Percentiles rank a stretch among this genome's conserved stretches.
phyloP scores from a whole-genome alignment of 1,284 basidiomycete genomes.

The Phellopilus nigrolimitatus region DNA sequence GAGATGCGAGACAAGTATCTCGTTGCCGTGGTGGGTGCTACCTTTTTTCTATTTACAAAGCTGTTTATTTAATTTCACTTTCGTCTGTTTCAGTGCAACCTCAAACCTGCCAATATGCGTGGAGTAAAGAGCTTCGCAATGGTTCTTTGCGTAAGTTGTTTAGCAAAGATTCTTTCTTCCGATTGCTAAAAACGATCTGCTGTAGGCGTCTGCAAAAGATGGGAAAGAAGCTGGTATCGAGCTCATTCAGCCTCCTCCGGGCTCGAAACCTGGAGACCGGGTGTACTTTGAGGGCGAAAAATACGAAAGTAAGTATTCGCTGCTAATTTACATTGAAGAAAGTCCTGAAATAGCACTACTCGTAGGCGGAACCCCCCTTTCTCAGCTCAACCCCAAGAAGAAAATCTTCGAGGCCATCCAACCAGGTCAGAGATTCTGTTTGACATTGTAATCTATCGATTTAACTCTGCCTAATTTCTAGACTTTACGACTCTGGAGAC shows the following conservation, averaged over 20 bases:
- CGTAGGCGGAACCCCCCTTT: constrained; percentile 63
- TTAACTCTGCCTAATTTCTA: constrained; percentile 24
- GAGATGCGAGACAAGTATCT: constrained; percentile 84
- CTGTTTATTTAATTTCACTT: constrained; percentile 7
- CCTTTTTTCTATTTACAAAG: constrained; percentile 1
- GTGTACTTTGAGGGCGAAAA: constrained; percentile 90
- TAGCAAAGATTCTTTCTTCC: neutral
- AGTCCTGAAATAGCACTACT: constrained; percentile 6
- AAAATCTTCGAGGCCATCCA: constrained; percentile 96
- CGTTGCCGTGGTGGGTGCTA: constrained; percentile 70
- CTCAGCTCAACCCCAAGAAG: constrained; percentile 93
- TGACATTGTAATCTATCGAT: constrained; percentile 9
- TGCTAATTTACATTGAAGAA: constrained; percentile 1
- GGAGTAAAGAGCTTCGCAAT: constrained; percentile 96
- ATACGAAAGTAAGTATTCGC: constrained; percentile 60
- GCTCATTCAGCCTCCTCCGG: constrained; percentile 82
- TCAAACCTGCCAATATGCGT: constrained; percentile 94
- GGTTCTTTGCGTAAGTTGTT: constrained; percentile 76
- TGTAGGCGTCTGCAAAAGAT: constrained; percentile 79
- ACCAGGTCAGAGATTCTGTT: constrained; percentile 48
- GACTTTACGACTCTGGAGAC: constrained; percentile 86
- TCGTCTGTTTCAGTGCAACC: constrained; percentile 76
- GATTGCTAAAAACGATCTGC: neutral
- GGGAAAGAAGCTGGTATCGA: constrained; percentile 92
- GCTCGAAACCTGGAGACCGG: constrained; percentile 83